Evolutionary conservation across 2,329 filamentous ascomycete species (phyloP).

Genomic region (Rhinocladiella mackenziei): DNA sequence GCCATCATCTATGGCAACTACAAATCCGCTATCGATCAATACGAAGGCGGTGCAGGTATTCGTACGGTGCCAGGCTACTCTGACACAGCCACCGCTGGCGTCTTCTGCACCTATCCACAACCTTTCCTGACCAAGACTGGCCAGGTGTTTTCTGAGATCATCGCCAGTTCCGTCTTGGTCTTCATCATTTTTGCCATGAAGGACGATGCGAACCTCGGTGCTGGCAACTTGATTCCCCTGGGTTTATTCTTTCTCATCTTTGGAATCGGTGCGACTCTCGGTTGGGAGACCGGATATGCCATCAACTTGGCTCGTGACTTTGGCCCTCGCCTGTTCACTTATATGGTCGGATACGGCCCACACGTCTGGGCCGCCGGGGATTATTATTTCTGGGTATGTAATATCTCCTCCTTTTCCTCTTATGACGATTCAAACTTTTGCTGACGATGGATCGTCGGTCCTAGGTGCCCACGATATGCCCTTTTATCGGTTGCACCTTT

Average conservation of each 20-base stretch:
- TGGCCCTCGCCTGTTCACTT: conserved; percentile 59
- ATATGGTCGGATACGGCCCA: conserved; percentile 58
- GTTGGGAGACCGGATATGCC: conserved; percentile 66
- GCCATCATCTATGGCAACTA: conserved; percentile 56
- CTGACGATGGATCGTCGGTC: conserved; percentile 1
- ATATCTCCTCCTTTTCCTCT: not conserved
- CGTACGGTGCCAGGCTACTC: conserved; percentile 54
- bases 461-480: conserved; percentile 63
- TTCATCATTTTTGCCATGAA: conserved; percentile 64
- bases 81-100: conserved; percentile 56
- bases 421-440: not conserved
- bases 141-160: conserved; percentile 63
- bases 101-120: conserved; percentile 66
- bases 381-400: conserved; percentile 62
- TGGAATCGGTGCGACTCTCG: conserved; percentile 63
- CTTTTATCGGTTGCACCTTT: conserved; percentile 56
- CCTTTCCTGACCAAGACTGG: conserved; percentile 57
- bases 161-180: conserved; percentile 59
- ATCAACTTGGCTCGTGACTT: conserved; percentile 66
- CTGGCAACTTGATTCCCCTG: conserved; percentile 52
- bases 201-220: conserved; percentile 49
- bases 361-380: conserved; percentile 55
- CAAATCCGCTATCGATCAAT: conserved; percentile 55
- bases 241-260: conserved; percentile 64
- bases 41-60: conserved; percentile 54